A percentile compares a stretch with the other conserved stretches of the same genome.
phyloP scores from a whole-genome alignment of 169 alveolate genomes.

The Miamiensis avidus region DNA sequence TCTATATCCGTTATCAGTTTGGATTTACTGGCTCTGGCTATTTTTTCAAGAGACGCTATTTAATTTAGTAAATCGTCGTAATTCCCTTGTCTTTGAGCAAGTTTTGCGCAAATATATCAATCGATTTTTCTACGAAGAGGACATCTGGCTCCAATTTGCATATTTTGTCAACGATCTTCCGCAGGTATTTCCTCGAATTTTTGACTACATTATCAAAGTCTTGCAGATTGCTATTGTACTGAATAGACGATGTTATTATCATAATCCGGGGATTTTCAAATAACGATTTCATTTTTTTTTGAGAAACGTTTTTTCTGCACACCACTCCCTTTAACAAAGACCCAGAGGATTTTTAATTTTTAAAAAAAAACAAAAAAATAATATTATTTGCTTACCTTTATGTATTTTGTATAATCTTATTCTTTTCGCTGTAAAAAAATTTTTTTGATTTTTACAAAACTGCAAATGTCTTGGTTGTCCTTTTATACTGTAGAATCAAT shows the following conservation, averaged over 20 bases:
- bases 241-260: conserved; percentile 1
- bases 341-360: conserved; percentile 5
- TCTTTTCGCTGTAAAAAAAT: neutral
- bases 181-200: conserved; percentile 5
- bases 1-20: neutral
- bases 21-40: conserved; percentile 23
- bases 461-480: neutral
- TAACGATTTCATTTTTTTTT: conserved; percentile 17
- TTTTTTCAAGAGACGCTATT: conserved; percentile 12
- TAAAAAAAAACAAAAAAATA: neutral
- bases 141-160: conserved; percentile 3
- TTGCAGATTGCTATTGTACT: conserved; percentile 3
- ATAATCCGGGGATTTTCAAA: conserved; percentile 14
- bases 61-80: conserved; percentile 17
- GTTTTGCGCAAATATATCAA: conserved; percentile 17
- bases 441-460: neutral
- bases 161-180: conserved; percentile 21
- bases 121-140: conserved; percentile 4
- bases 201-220: conserved; percentile 7
- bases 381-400: conserved; percentile 13
- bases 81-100: neutral
- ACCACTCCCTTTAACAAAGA: conserved; percentile 22
- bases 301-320: conserved; percentile 15
- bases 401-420: neutral
- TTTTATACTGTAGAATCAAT: neutral